phyloP scores from a whole-genome alignment of 345 rosid species.

The Eucalyptus cloeziana region DNA sequence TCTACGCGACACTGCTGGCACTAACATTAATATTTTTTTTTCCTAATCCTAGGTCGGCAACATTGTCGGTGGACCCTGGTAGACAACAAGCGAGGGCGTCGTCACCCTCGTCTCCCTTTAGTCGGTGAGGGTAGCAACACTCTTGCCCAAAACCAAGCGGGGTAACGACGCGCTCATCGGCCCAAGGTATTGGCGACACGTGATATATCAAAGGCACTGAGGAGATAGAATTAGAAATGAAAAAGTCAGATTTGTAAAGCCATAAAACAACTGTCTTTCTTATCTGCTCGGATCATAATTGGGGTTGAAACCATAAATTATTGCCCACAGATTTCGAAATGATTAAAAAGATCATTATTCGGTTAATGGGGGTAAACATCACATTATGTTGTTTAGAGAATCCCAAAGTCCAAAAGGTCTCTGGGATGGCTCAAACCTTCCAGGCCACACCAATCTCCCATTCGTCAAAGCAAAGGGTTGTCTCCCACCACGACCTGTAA shows the following conservation, averaged over 20 bases:
- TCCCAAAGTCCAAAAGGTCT: background rate
- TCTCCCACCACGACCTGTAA: background rate
- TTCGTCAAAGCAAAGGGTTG: background rate
- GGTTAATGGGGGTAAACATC: background rate
- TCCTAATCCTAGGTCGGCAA: background rate
- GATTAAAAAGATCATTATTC: background rate
- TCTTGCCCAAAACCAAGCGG: background rate
- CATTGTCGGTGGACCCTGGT: background rate
- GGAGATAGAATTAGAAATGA: background rate
- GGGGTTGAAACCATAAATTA: background rate
- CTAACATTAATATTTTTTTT: too few relatives aligned
- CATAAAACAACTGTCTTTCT: background rate
- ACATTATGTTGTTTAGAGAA: background rate
- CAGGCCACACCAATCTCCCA: background rate
- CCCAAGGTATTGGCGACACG: background rate
- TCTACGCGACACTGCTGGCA: fast-evolving
- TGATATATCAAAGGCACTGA: background rate
- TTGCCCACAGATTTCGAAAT: background rate
- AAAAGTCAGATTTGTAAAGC: background rate
- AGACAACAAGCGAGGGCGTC: background rate
- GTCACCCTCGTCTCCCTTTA: background rate
- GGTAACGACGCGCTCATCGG: fast-evolving
- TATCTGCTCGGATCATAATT: background rate
- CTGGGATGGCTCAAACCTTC: background rate
- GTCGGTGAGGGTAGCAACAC: background rate